These are phyloP conservation scores for Gossypium gossypioides DNA, from an alignment of 441 rosid genomes.

Conservation along the genomic window DNA sequence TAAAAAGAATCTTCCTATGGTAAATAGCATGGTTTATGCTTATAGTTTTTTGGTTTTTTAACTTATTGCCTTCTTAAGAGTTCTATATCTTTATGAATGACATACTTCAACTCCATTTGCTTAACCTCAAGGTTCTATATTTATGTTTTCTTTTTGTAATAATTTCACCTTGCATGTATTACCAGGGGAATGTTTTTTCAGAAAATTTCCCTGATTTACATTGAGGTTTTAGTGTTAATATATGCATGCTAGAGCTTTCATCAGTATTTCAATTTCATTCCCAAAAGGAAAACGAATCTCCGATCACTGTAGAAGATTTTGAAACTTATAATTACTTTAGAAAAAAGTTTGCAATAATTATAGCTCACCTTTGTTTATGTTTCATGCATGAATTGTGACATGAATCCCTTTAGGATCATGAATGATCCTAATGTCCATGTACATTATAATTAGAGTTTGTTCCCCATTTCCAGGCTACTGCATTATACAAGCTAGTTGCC, in stretches of 20 bases:
- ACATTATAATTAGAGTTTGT: background rate
- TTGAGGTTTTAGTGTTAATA: background rate
- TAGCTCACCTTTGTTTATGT: background rate
- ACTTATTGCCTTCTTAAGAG: background rate
- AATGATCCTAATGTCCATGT: background rate
- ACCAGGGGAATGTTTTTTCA: background rate
- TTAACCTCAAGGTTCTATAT: background rate
- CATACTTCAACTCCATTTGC: background rate
- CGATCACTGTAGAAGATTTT: background rate
- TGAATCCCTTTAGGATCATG: background rate
- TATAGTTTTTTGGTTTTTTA: constrained; percentile 1
- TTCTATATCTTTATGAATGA: background rate
- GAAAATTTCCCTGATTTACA: background rate
- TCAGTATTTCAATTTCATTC: background rate
- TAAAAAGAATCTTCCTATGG: constrained; percentile 67
- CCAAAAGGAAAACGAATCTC: background rate
- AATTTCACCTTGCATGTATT: background rate
- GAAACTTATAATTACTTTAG: background rate
- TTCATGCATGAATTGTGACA: background rate
- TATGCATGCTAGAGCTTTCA: background rate
- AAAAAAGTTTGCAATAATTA: background rate
- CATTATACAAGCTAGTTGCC: constrained; percentile 92
- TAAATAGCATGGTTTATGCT: constrained; percentile 21
- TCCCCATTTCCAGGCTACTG: constrained; percentile 58
- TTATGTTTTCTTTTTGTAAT: background rate